phyloP scores from a whole-genome alignment of 306 rosid species.

The Pachyrhizus erosus region DNA sequence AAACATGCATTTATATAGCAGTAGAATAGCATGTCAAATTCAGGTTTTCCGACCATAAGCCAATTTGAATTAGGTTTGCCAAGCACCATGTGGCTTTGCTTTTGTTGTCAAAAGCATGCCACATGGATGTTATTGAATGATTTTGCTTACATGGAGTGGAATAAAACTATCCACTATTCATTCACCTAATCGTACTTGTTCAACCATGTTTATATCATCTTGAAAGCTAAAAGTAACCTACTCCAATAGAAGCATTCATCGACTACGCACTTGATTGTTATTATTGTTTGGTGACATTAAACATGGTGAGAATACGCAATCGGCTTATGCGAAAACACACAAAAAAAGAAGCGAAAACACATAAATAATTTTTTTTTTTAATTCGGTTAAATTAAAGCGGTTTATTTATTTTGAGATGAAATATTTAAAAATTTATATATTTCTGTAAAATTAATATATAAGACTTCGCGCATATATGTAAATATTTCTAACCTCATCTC shows the following conservation, averaged over 20 bases:
- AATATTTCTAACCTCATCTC: background rate
- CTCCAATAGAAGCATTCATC: slow-evolving; percentile 39
- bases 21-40: background rate
- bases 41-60: background rate
- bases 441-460: background rate
- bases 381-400: background rate
- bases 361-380: background rate
- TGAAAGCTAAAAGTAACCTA: slow-evolving; percentile 14
- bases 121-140: background rate
- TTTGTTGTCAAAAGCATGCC: background rate
- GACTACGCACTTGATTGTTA: background rate
- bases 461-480: background rate
- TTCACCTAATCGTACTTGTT: slow-evolving; percentile 45
- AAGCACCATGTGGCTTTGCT: slow-evolving; percentile 27
- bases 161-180: background rate
- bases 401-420: background rate
- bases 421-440: too few species aligned
- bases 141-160: slow-evolving; percentile 5
- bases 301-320: background rate
- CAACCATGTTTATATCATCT: background rate
- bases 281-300: background rate
- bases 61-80: slow-evolving; percentile 38
- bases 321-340: background rate
- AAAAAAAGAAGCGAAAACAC: background rate
- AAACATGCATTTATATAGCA: slow-evolving; percentile 31